A percentile compares a stretch with the other conserved stretches of the same genome.
Evolutionary conservation across 163 green algal species (phyloP).

Genomic region (Scenedesmus sp.): DNA sequence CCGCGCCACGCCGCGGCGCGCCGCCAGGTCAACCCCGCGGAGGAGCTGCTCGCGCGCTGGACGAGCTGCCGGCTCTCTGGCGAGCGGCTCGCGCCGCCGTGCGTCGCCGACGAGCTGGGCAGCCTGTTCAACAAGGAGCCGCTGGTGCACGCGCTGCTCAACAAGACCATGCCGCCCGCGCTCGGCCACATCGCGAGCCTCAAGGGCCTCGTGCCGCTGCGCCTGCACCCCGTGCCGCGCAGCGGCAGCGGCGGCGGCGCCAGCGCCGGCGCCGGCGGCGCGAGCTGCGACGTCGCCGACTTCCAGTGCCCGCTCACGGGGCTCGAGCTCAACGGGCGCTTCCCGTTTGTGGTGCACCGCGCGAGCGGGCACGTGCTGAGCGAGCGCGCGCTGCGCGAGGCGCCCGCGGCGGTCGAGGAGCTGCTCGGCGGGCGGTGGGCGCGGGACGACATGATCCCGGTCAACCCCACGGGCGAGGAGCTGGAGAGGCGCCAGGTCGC

Average conservation of each 20-base stretch:
- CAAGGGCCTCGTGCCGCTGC: slow-evolving; percentile 73
- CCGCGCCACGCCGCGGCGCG: no score
- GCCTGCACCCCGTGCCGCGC: slow-evolving; percentile 42
- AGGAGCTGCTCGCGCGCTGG: slow-evolving; percentile 73
- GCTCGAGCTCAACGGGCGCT: slow-evolving; percentile 84
- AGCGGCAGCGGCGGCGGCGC: slow-evolving; percentile 1
- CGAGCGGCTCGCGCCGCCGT: slow-evolving; percentile 72
- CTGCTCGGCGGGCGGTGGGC: slow-evolving; percentile 68
- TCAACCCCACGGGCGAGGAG: slow-evolving; percentile 80
- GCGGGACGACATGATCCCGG: slow-evolving; percentile 62
- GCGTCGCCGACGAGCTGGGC: slow-evolving; percentile 88
- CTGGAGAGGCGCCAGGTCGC: slow-evolving; percentile 57
- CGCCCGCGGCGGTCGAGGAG: slow-evolving; percentile 74
- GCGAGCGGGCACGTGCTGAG: slow-evolving; percentile 81
- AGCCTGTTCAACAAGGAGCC: slow-evolving; percentile 97
- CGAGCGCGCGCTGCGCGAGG: slow-evolving; percentile 91
- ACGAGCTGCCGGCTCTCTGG: slow-evolving; percentile 84
- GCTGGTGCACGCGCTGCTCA: slow-evolving; percentile 79
- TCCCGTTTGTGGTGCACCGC: slow-evolving; percentile 75
- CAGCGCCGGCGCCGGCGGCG: not conserved
- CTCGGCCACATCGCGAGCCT: slow-evolving; percentile 79
- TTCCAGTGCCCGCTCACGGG: slow-evolving; percentile 94
- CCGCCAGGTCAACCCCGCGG: slow-evolving; percentile 81
- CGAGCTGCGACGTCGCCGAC: slow-evolving; percentile 6
- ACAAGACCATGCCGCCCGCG: slow-evolving; percentile 79